These are phyloP conservation scores for Phytophthora agathidicida DNA, from an alignment of 352 stramenopile genomes.

Conservation along the genomic window DNA sequence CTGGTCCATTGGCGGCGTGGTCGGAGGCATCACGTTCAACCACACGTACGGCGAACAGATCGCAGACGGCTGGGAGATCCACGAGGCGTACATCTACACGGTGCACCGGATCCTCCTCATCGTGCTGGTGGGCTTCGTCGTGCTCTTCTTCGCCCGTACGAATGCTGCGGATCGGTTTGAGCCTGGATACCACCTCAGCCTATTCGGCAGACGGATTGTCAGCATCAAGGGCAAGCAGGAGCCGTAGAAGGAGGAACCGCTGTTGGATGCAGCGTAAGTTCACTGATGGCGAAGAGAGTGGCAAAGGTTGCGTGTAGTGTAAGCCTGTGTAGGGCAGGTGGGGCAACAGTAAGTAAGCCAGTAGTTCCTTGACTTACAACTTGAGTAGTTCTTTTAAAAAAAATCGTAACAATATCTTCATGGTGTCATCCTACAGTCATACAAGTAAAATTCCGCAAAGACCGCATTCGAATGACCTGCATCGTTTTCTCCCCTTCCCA, in stretches of 20 bases:
- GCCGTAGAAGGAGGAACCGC: slow-evolving; percentile 29
- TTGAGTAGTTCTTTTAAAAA: too few species aligned
- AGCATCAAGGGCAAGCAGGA: slow-evolving; percentile 58
- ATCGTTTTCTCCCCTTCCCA: too few species aligned
- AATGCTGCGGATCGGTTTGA: slow-evolving; percentile 75
- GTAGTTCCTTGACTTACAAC: too few species aligned
- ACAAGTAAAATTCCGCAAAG: too few species aligned
- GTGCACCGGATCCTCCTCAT: slow-evolving; percentile 76
- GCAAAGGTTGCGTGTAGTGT: too few species aligned
- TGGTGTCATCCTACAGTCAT: too few species aligned
- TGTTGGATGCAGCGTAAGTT: slow-evolving; percentile 5
- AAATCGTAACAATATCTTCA: too few species aligned
- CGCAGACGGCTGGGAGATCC: slow-evolving; percentile 35
- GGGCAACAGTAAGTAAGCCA: too few species aligned
- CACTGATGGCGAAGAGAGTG: neutral
- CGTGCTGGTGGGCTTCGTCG: slow-evolving; percentile 46
- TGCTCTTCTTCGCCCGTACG: slow-evolving; percentile 68
- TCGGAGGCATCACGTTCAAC: slow-evolving; percentile 78
- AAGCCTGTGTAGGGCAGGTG: too few species aligned
- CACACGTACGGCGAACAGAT: slow-evolving; percentile 50
- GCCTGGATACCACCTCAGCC: slow-evolving; percentile 66
- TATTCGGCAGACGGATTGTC: slow-evolving; percentile 63
- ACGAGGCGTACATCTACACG: slow-evolving; percentile 71
- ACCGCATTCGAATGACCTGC: too few species aligned
- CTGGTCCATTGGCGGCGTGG: slow-evolving; percentile 83